Conservation (phyloP, 2,329 filamentous ascomycete species). For the Ophiosphaerella korrae region DNA sequence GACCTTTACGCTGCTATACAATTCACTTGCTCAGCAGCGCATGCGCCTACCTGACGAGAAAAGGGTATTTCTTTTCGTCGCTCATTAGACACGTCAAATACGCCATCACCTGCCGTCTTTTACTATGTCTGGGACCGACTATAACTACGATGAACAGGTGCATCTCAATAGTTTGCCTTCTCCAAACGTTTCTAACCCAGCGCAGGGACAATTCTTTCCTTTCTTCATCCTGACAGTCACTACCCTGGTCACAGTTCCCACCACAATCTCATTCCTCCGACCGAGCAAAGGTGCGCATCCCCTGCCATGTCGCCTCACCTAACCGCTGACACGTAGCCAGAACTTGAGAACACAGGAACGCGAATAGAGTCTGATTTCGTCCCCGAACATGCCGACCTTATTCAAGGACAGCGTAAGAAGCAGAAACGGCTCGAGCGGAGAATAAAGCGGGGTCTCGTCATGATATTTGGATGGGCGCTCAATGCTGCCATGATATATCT, state of each 20-base stretch:
- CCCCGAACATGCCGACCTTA: conserved; percentile 80
- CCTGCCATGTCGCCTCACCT: background rate
- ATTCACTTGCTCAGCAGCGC: conserved; percentile 10
- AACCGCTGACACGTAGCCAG: conserved; percentile 39
- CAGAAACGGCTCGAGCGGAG: conserved; percentile 90
- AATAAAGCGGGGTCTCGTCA: conserved; percentile 80
- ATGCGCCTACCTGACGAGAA: conserved; percentile 22
- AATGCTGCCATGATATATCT: conserved; percentile 94
- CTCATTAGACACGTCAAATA: conserved; percentile 19
- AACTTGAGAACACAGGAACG: conserved; percentile 79
- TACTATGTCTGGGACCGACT: conserved; percentile 68
- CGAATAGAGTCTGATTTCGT: conserved; percentile 82
- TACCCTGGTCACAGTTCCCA: conserved; percentile 83
- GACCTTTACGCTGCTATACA: conserved; percentile 27
- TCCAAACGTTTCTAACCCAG: conserved; percentile 16
- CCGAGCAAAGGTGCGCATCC: conserved; percentile 66
- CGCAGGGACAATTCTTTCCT: conserved; percentile 92
- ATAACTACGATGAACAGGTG: conserved; percentile 96
- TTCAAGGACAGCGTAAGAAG: conserved; percentile 80
- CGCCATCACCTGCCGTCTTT: conserved; percentile 23
- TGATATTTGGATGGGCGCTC: conserved; percentile 76
- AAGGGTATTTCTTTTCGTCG: conserved; percentile 20
- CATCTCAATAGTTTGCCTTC: conserved; percentile 17
- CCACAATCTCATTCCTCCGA: conserved; percentile 86
- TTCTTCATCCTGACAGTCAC: conserved; percentile 96